These are phyloP conservation scores for Cryomyces antarcticus DNA, from an alignment of 495 filamentous ascomycete genomes.

Conservation along the genomic window DNA sequence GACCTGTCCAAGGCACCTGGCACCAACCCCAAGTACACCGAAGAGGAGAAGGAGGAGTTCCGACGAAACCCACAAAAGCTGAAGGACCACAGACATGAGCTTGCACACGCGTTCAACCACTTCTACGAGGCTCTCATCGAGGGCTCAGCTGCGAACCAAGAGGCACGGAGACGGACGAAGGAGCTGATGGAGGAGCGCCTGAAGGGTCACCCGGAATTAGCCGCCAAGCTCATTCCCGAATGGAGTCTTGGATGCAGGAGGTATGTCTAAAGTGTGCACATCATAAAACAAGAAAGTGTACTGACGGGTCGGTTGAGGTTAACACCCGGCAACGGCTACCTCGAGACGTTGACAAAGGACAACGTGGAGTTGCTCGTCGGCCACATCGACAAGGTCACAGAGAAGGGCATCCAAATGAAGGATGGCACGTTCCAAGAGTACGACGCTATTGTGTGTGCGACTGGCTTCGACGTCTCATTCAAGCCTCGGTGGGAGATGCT, in stretches of 20 bases:
- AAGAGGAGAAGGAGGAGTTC: background rate
- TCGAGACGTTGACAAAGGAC: constrained; percentile 1
- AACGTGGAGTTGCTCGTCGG: constrained; percentile 1
- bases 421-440: constrained; percentile 2
- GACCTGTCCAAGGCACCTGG: background rate
- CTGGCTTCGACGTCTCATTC: constrained; percentile 4
- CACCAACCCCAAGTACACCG: background rate
- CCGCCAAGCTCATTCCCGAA: background rate
- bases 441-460: constrained; percentile 8
- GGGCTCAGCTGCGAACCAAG: background rate
- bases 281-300: too few species aligned
- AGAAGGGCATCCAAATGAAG: constrained; percentile 1
- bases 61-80: background rate
- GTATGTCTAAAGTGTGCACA: too few species aligned
- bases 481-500: constrained; percentile 2
- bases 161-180: background rate
- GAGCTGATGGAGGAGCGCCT: background rate
- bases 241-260: background rate
- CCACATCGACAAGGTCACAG: background rate
- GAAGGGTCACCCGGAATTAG: background rate
- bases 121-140: background rate
- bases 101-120: background rate
- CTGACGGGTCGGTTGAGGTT: background rate
- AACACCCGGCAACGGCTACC: constrained; percentile 3
- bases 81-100: background rate